Evolutionary conservation across 2,329 filamentous ascomycete species (phyloP), one percentile per base, ranked within the genome.

Genomic region (Talaromyces rugulosus): DNA sequence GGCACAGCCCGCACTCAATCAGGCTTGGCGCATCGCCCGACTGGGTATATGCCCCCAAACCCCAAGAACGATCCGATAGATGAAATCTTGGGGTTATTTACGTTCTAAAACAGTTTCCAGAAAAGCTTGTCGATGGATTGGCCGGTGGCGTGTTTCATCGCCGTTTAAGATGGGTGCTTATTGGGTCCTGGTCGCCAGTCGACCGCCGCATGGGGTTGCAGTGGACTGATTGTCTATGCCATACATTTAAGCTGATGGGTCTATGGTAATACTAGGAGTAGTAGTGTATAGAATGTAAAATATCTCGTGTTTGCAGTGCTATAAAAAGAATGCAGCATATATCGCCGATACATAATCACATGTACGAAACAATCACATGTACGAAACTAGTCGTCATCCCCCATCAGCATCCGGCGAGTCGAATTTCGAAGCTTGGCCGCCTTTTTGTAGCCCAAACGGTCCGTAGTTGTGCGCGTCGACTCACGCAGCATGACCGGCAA

Each of bases 401-500:
- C 62, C 28, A 59, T 1, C 3, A 58, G 14, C 62, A 60, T 62
- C 52, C 52, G 57, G 7, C 33, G 62, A 31, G 56, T 52, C 36
- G 60, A 58, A 28, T 60, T 62, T 8, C 60, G 40, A 9, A 56
- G 28, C 40, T 50, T 62, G 9, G 63, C 60, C 6, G 60, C 60
- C 60, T 62, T 64, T 27, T 60, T 65, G 23, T 47, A 67, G 7
- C 67, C 61, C 6, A 63, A 62, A 7, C 73, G 71, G 58, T 75
- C 73, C 31, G 40, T 7, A 2, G 59, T 34, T 4, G 67, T 56
- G 1, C 69, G 61, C 1, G 68, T 61, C 3, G 66, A 30, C 64
- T 68, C 67, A 6, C 71, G 71, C 66, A 78, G 71, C 68, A 79
- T 75, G 34, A 79, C 73, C 18, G 86, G 85, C 61, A 89, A 71